Conservation (phyloP, 306 rosid genomes). For the Crotalaria pallida region DNA sequence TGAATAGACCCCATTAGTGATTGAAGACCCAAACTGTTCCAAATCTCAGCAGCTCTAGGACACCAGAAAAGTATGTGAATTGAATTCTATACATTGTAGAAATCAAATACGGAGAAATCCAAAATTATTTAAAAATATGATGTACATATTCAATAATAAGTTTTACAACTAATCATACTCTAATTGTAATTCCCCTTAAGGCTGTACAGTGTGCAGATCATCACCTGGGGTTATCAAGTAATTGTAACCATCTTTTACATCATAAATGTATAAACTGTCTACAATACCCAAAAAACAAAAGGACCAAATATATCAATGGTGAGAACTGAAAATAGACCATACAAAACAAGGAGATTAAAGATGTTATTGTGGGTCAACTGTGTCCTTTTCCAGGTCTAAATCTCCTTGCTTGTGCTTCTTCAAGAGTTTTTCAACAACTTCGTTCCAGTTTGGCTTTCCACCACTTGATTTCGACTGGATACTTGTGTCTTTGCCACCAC, state of each 20-base stretch:
- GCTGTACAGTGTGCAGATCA: neutral
- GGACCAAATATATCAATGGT: neutral
- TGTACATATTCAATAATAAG: too few species aligned
- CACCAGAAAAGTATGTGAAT: too few species aligned
- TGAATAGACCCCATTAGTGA: too few species aligned
- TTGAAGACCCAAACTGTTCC: too few species aligned
- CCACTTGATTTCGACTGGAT: slow-evolving; percentile 25
- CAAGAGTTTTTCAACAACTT: slow-evolving; percentile 58
- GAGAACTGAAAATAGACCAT: neutral
- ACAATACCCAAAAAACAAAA: neutral
- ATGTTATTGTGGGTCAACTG: slow-evolving; percentile 25
- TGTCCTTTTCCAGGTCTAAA: slow-evolving; percentile 21
- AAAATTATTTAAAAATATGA: too few species aligned
- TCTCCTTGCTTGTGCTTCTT: slow-evolving; percentile 34
- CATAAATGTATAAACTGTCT: neutral
- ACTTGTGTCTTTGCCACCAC: slow-evolving; percentile 12
- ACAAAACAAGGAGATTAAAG: neutral
- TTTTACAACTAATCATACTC: too few species aligned
- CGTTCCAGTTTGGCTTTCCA: slow-evolving; percentile 63
- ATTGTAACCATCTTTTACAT: slow-evolving; percentile 3
- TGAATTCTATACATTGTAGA: too few species aligned
- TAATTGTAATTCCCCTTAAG: neutral
- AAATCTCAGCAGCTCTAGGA: too few species aligned
- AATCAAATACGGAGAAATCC: too few species aligned
- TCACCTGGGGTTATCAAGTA: neutral